Conservation (phyloP, 2,329 filamentous ascomycete genomes). For the Diaporthe capsici region DNA sequence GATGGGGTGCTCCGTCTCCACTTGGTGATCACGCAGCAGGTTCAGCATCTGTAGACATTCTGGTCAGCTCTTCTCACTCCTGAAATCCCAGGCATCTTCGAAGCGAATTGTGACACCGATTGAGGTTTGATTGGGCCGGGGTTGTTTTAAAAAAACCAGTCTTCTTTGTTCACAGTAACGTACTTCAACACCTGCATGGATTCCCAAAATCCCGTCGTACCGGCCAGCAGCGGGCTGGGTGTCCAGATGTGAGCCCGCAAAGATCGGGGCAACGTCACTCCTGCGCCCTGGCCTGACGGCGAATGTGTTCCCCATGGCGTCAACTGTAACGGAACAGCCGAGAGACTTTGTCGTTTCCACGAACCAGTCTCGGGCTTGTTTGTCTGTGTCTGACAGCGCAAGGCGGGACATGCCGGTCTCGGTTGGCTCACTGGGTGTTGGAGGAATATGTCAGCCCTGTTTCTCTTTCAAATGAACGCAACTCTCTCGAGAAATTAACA, state of each 20-base stretch:
- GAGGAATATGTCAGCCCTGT: slow-evolving; percentile 39
- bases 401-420: slow-evolving; percentile 85
- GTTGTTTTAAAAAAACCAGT: too few relatives aligned
- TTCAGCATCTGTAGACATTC: slow-evolving; percentile 66
- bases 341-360: slow-evolving; percentile 71
- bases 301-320: slow-evolving; percentile 87
- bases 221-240: slow-evolving; percentile 75
- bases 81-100: too few relatives aligned
- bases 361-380: slow-evolving; percentile 82
- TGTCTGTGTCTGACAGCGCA: slow-evolving; percentile 79
- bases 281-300: slow-evolving; percentile 75
- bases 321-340: slow-evolving; percentile 77
- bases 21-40: slow-evolving; percentile 75
- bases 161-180: neutral
- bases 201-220: slow-evolving; percentile 84
- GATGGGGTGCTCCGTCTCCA: slow-evolving; percentile 79
- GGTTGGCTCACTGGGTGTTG: slow-evolving; percentile 59
- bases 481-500: neutral
- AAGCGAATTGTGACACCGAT: too few relatives aligned
- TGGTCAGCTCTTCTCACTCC: neutral
- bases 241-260: slow-evolving; percentile 79
- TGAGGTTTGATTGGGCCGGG: too few relatives aligned
- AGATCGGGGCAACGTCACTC: slow-evolving; percentile 72
- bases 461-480: slow-evolving; percentile 21
- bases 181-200: slow-evolving; percentile 77